Evolutionary conservation across 2,329 filamentous ascomycete species (phyloP).

Genomic region (Botrytis pseudocinerea): DNA sequence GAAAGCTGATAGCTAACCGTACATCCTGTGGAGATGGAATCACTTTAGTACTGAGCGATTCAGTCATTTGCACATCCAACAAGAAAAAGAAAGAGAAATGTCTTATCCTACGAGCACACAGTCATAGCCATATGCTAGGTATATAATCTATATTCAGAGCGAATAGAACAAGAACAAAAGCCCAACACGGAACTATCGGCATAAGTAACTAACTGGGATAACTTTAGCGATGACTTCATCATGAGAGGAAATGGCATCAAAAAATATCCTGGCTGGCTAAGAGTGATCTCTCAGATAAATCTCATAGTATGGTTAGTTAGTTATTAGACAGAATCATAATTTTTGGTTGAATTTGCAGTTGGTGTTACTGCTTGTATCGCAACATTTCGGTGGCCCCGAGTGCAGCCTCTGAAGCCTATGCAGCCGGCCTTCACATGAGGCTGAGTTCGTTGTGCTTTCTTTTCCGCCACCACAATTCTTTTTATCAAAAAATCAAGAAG

Average conservation of each 20-base stretch:
- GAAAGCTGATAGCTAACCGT: constrained; percentile 1
- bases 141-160: neutral
- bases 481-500: neutral
- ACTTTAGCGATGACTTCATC: constrained; percentile 14
- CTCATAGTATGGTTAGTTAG: neutral
- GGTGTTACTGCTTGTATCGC: constrained; percentile 8
- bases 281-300: neutral
- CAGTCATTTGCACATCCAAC: neutral
- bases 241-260: neutral
- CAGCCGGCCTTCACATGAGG: constrained; percentile 10
- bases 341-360: neutral
- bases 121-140: neutral
- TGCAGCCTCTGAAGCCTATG: constrained; percentile 2
- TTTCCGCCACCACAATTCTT: neutral
- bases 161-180: neutral
- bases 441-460: neutral
- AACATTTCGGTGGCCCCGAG: constrained; percentile 8
- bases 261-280: neutral
- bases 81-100: neutral
- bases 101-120: neutral
- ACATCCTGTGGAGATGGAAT: neutral
- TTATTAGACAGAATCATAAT: neutral
- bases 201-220: neutral
- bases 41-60: neutral
- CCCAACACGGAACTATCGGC: neutral